phyloP scores from a whole-genome alignment of 768 basidiomycete genomes.

The Strobilomyces dryophilus region DNA sequence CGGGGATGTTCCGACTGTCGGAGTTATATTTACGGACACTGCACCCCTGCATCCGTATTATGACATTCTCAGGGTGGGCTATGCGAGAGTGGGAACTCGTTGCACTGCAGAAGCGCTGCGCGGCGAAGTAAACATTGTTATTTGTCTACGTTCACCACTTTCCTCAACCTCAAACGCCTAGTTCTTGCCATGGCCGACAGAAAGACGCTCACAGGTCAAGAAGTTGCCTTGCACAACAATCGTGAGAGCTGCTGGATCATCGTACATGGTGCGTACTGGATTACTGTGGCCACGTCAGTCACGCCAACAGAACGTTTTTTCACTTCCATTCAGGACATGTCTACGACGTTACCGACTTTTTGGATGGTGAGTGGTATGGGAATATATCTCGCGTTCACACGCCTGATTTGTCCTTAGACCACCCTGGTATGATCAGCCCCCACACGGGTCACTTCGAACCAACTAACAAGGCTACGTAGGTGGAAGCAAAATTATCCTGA shows the following conservation, averaged over 20 bases:
- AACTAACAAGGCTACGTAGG: conserved; percentile 36
- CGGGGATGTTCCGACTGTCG: neutral
- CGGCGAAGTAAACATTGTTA: neutral
- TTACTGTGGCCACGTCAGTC: neutral
- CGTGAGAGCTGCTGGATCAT: conserved; percentile 79
- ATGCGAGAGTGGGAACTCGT: conserved; percentile 2
- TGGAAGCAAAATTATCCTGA: conserved; percentile 79
- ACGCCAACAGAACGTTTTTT: neutral
- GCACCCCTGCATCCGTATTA: neutral
- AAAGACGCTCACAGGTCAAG: conserved; percentile 39
- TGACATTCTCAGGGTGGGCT: neutral
- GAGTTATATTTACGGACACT: neutral
- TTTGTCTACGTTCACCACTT: neutral
- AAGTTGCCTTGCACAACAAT: conserved; percentile 52
- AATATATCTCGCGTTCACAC: neutral
- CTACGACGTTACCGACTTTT: conserved; percentile 77
- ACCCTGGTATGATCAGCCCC: conserved; percentile 48
- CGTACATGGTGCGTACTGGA: conserved; percentile 57
- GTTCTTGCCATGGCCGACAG: conserved; percentile 10
- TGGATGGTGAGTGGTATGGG: conserved; percentile 48
- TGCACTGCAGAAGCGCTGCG: neutral
- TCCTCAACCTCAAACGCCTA: neutral
- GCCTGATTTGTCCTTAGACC: conserved; percentile 38
- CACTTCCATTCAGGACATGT: conserved; percentile 48
- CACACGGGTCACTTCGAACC: neutral